Base-by-base conservation (phyloP, 192 early-diverging fungal species). In the Linderina pennispora region DNA sequence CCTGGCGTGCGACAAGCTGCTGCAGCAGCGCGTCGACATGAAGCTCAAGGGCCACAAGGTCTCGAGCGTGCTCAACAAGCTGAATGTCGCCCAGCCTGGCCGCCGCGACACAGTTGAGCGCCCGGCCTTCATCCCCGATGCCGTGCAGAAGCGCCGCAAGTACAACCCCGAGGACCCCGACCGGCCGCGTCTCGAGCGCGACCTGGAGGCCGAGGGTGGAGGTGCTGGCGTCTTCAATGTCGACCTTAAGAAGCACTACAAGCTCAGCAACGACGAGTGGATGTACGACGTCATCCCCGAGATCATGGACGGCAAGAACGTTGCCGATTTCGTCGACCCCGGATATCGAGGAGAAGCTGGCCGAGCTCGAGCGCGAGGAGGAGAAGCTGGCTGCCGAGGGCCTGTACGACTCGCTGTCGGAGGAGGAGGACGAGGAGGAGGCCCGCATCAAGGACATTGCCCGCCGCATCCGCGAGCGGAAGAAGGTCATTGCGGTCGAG, bases 251-350 rank as follows among this genome's bases (percentile, higher is more conserved):
- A 96, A 96, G 76, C 74, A 74, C 49, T 99, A 99, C 75, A 32
- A 83, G 59, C 79, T 98, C 38, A 78, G 74, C 15, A 66, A 90
- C 33, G 77, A 80, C 40, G 89, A 94, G 33, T 98, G 95, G 95
- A 93, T 89, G 69, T 87, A 97, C 76, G 97, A 99, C 71, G 74
- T 74, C 31, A 94, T 99, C 42, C 97, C 97, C 25, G 97, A 99
- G 77, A 93, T 99, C 69, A 87, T 93, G 83, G 84, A 98, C 57
- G 95, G 95, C 57, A 89, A 92, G 78, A 99, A 99, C 75, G 80
- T 99, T 24, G 91, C 91, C 16, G 97, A 99, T 77, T 99, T 98
- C 67, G 75, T 98, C 61, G 97, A 99, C 76, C 77, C 94, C 22
- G n/a, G 92, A 98, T 4, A 98, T 99, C 65, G 92, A 92, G 55